Base-by-base conservation (phyloP, 176 grass and related monocot species). In the Aegilops longissima region DNA sequence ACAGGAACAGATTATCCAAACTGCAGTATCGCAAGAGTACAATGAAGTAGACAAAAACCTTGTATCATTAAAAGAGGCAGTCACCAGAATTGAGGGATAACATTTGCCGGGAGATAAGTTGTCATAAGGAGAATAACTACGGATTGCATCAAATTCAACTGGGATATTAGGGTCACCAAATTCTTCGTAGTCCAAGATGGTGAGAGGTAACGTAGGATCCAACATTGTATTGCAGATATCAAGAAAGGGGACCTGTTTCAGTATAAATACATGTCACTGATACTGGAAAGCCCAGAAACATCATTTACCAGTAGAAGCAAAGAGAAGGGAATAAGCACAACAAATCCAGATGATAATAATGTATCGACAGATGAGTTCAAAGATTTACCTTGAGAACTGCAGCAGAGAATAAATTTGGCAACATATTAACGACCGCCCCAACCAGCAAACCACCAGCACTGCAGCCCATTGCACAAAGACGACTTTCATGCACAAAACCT, bases 121-220 rank as follows among this genome's bases (percentile, higher is more conserved):
- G 69, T 94, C 90, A 39, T 93, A 98, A 47, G 97, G 97, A 86
- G 92, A 98, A 87, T 91, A 91, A 83, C 83, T 90, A 71, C 14
- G 66, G 68, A 98, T 94, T 31, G 87, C 72, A 73, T 96, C 92
- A 85, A 96, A 98, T 63, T 98, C 94, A 79, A 62, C 51, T 61
- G 78, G 76, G 65, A 90, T 78, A 87, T 88, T 91, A 88, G 90
- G 92, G 80, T 98, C 88, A 29, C 97, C 97, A 83, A 94, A 98
- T 73, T 98, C 94, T 81, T 94, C 92, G 21, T 98, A 98, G 79
- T 96, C 97, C 85, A 99, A 93, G 64, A 99, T 65, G 45, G 97
- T 99, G 59, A 99, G 94, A 85, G 97, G 94, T 84, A 99, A 96
- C 87, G 90, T 94, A 61, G 90, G 89, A 91, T 99, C 87, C 87